Base-by-base conservation (phyloP, 352 stramenopile species). In the Pythium coloratum region DNA sequence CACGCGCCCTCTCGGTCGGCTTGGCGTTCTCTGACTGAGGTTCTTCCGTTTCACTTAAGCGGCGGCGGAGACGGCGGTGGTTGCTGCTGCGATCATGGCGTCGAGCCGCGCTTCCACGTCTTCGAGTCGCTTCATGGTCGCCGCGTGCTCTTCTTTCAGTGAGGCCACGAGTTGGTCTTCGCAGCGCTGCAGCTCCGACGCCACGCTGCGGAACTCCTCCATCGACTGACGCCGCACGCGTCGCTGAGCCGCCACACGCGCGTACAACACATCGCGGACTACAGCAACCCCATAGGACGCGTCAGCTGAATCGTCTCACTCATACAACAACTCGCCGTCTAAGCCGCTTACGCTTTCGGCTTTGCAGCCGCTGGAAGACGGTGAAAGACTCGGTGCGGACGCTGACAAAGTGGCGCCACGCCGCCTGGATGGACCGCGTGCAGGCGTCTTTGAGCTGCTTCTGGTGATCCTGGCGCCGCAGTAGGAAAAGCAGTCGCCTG, bases 401-500 rank as follows among this genome's bases (percentile, higher is more conserved):
- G 46, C 18, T 50, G 14, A 38, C 55, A 59, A 72, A 84, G 51
- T 67, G 69, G 13, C 69, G 69, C 85, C 85, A 94, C 0, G 76
- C 64, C 6, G 70, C 72, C 54, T 94, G 85, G 51, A 94, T 94
- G 6, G 81, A 82, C n/a, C 66, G 66, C 14, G 82, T 79, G 24
- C 82, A 88, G 1, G 82, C 68, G 38, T 77, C 57, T 33, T 82
- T 78, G 3, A 91, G 69, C 8, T 63, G 51, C 10, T 67, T 67
- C 0, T 79, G 67, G 47, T 90, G 72, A 46, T 84, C 57, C 38
- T 91, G 80, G 2, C 73, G 69, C 0, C 61, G 69, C 2, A 94
- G 58, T 0, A 87, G 68, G 26, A 83, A 69, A 10, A 92, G 76
- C 9, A 94, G 88, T 12, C 80, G 78, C 13, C 76, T 76, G 53